Evolutionary conservation across 2,329 filamentous ascomycete species (phyloP).

Genomic region (Aspergillus arachidicola): DNA sequence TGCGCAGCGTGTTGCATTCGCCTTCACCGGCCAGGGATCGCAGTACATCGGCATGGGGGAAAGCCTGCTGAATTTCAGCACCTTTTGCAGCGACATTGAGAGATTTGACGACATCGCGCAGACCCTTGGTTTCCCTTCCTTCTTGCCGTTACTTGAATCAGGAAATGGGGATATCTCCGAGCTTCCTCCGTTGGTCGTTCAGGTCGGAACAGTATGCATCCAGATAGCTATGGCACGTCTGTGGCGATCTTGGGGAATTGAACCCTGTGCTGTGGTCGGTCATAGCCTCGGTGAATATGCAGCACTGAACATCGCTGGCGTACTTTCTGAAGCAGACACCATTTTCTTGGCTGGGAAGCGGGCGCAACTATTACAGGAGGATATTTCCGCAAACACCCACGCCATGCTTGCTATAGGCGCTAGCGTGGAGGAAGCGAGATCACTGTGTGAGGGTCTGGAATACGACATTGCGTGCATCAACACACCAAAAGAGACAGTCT

Average conservation of each 20-base stretch:
- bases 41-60: conserved; percentile 40
- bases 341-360: conserved; percentile 56
- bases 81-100: conserved; percentile 35
- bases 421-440: conserved; percentile 48
- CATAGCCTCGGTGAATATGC: conserved; percentile 48
- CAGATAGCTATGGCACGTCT: conserved; percentile 43
- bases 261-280: conserved; percentile 43
- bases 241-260: conserved; percentile 40
- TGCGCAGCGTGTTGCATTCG: conserved; percentile 20
- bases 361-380: conserved; percentile 45
- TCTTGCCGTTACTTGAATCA: conserved; percentile 39
- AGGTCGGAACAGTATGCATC: conserved; percentile 42
- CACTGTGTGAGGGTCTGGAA: conserved; percentile 53
- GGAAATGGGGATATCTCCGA: conserved; percentile 33
- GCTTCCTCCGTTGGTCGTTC: conserved; percentile 28
- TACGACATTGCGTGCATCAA: conserved; percentile 47
- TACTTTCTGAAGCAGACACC: conserved; percentile 38
- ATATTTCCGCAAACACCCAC: conserved; percentile 39
- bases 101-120: conserved; percentile 35
- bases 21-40: conserved; percentile 44
- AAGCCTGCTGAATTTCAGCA: conserved; percentile 34
- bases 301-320: conserved; percentile 38
- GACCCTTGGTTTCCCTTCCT: conserved; percentile 39
- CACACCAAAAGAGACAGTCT: conserved; percentile 46
- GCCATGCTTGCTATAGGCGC: conserved; percentile 48